Evolutionary conservation across 75 land plant species (phyloP), one percentile per base, ranked within the genome.

Genomic region (Picea glauca): DNA sequence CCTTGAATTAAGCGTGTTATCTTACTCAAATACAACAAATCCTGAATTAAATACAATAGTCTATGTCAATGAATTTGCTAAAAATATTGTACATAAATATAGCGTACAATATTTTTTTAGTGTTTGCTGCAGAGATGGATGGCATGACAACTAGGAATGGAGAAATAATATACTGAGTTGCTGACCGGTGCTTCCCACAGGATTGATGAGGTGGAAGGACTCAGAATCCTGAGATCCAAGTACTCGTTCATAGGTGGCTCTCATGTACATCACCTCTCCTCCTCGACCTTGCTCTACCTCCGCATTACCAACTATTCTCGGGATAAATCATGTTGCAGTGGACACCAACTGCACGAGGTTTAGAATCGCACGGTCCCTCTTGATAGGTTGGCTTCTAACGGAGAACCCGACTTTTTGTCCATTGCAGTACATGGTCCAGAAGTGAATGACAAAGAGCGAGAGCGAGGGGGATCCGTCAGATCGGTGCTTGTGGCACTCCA

Each of bases 361-460:
- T 40, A 89, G 73, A 46, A 89, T 70, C 13, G 57, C 15, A 57
- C 58, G 40, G 31, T 86, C 93, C 14, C 30, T 8, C 35, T 56
- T 79, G 5, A 80, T 67, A 76, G 64, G 23, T 63, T 80, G 59
- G 12, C 84, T 77, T 56, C 80, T 75, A 2, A 80, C 61, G 17
- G 92, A 91, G 62, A 78, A 87, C 66, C 92, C 92, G 6, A 85
- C 85, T 63, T 85, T 90, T 58, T 91, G 75, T 26, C 92, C 92
- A 46, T 92, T 92, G 83, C 85, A 90, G 77, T 83, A 87, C 85
- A 90, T 80, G 20, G 77, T 84, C 92, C 94, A 92, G 8, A 76
- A 79, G 4, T 90, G 85, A 80, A 81, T 84, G 3, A 84, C 38
- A 66, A 81, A 83, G 20, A 91, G 84, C 23, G 78, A 63, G 64